Base-by-base conservation (phyloP, 2,329 filamentous ascomycete genomes). In the Verticillium nubilum region DNA sequence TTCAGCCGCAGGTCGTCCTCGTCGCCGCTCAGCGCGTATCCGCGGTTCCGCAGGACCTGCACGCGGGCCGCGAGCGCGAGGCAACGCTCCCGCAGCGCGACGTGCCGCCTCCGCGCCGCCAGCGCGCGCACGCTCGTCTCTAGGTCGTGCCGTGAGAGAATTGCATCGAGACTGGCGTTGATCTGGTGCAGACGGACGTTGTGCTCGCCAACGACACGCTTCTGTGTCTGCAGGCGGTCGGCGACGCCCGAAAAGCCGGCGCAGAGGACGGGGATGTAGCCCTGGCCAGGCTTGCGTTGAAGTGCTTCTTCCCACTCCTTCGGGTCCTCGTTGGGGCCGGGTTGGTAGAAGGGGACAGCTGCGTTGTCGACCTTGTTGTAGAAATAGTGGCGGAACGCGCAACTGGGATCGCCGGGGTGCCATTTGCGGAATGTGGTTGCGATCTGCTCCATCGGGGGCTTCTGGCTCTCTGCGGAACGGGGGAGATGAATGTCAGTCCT, bases 251-350 rank as follows among this genome's bases (percentile, higher is more conserved):
- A 79, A 71, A 93, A 95, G 29, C 91, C 91, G 1, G 84, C 83
- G 66, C 86, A 89, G 7, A 93, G 80, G 5, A 92, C 89, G 4
- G 91, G 91, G 68, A 95, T 89, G 69, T 86, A 91, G 58, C 87
- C 87, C 9, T 87, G 82, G 37, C 84, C 88, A 4, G 91, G 91
- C 75, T 93, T 92, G 69, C 89, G 89, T 65, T 89, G 85, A 28
- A 94, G 82, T 0, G 91, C 91, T 67, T 92, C 89, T 68, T 96
- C 91, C 90, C 91, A 96, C 69, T 90, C 90, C 64, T 85, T 83
- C 37, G 88, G 85, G 69, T 93, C 87, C 69, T 95, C 91, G 65
- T 84, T 79, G 1, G 86, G 78, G 17, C 84, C 80, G 2, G 89
- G 89, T 64, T 87, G 84, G 73, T 90, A 93, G 72, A 89, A 92